Conservation (phyloP, 352 stramenopile genomes). For the Globisporangium rhizosaccharum region DNA sequence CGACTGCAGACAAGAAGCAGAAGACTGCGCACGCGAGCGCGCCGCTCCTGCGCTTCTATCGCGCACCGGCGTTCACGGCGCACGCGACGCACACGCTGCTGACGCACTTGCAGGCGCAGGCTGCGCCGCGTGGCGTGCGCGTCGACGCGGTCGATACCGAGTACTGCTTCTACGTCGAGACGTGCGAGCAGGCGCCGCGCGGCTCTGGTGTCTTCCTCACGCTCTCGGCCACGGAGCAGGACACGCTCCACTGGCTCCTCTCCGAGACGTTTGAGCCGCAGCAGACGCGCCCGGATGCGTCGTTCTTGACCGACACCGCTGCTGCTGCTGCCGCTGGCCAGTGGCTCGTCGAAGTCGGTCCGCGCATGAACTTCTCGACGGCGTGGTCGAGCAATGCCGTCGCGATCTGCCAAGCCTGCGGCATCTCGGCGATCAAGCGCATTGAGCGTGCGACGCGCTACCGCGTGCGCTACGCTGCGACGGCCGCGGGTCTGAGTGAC, state of each 20-base stretch:
- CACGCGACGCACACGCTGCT: conserved; percentile 58
- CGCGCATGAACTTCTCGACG: conserved; percentile 97
- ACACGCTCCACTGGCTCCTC: conserved; percentile 93
- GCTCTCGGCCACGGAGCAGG: conserved; percentile 50
- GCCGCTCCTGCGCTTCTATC: conserved; percentile 71
- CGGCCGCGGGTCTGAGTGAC: conserved; percentile 9
- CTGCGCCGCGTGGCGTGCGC: conserved; percentile 18
- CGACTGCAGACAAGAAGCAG: conserved; percentile 60
- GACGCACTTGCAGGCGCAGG: conserved; percentile 27
- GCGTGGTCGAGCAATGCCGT: conserved; percentile 98
- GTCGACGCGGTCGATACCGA: conserved; percentile 87
- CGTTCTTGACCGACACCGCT: conserved; percentile 43
- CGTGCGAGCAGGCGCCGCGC: conserved; percentile 27
- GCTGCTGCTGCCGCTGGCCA: conserved; percentile 14
- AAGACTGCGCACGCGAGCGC: conserved; percentile 35
- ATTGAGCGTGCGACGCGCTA: conserved; percentile 95
- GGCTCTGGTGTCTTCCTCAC: conserved; percentile 13
- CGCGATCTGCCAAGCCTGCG: conserved; percentile 94
- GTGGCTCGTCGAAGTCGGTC: conserved; percentile 95
- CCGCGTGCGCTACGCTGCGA: conserved; percentile 53
- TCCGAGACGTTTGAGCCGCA: conserved; percentile 95
- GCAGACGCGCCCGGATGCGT: conserved; percentile 48
- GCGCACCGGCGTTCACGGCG: conserved; percentile 62
- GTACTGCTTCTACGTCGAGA: conserved; percentile 96
- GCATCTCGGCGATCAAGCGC: conserved; percentile 84